Base-by-base conservation (phyloP, 2,329 filamentous ascomycete species). In the Pseudogymnoascus sp. region DNA sequence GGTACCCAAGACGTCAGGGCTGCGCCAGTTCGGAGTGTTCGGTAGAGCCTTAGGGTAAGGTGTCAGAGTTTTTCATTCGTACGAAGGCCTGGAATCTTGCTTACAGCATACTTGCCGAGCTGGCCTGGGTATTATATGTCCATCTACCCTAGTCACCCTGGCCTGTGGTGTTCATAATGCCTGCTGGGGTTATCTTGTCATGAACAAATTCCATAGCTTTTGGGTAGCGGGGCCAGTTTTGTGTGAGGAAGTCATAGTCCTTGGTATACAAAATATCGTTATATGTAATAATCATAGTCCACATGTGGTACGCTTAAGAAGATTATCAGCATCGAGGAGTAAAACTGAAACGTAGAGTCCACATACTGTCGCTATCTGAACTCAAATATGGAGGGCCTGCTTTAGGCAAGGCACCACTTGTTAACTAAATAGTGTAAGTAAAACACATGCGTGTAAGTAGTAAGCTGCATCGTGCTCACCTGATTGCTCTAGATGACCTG, bases 231-330 rank as follows among this genome's bases (percentile, higher is more conserved):
- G 71, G 68, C 80, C 79, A 82, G 38, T 79, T 78, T 21, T 70
- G 62, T 3, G 69, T 63, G 5, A 82, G 68, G 64, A 80, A 82
- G 1, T 67, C 67, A 0, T 73, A 73, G 57, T 82, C 78, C 50
- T 77, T 76, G 1, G 78, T 78, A 67, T 77, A 82, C 5, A 82
- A 71, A 31, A 80, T 73, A 64, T 82, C 82, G 64, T 81, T 80
- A 69, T 79, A 79, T n/a, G 78, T 80, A 3, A 78, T 78, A 57
- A 82, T 78, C 72, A 82, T 76, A 1, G 76, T 77, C 79, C 79
- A 82, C 70, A 80, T 78, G 61, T 72, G 69, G 50, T 71, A 71
- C 7, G 62, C 36, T 40, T 8, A n/a, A 8, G n/a, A 40, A 2
- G 17, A 9, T 17, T 40, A 9, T 40, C 36, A 26, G 21, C 21